Conservation (phyloP, 1,284 basidiomycete species). For the Spongiforma sp. region DNA sequence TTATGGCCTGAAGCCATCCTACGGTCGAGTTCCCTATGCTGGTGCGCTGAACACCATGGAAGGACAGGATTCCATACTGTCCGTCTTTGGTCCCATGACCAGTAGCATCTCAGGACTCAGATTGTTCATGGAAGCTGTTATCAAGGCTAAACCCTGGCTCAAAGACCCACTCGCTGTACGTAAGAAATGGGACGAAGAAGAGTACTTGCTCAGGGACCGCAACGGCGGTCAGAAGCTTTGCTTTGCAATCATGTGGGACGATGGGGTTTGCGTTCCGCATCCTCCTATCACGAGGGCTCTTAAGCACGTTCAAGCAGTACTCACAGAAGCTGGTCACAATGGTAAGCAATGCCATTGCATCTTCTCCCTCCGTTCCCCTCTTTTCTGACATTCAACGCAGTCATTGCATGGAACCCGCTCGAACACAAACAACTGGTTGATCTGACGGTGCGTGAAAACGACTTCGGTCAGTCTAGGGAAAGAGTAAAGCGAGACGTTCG, state of each 20-base stretch:
- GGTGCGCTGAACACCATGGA: slow-evolving; percentile 67
- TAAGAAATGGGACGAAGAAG: slow-evolving; percentile 69
- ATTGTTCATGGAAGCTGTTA: slow-evolving; percentile 64
- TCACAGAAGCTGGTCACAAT: slow-evolving; percentile 71
- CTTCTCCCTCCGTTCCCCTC: background rate
- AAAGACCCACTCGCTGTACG: slow-evolving; percentile 66
- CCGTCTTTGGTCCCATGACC: slow-evolving; percentile 77
- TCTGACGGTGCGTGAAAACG: slow-evolving; percentile 38
- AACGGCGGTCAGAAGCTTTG: slow-evolving; percentile 60
- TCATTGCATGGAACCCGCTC: slow-evolving; percentile 48
- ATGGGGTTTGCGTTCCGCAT: slow-evolving; percentile 65
- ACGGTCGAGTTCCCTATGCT: slow-evolving; percentile 70
- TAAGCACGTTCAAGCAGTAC: slow-evolving; percentile 57
- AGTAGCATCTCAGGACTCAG: slow-evolving; percentile 62
- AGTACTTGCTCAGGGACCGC: slow-evolving; percentile 63
- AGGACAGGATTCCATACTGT: slow-evolving; percentile 73
- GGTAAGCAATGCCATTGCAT: slow-evolving; percentile 40
- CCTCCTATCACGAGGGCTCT: slow-evolving; percentile 75
- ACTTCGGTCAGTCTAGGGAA: background rate
- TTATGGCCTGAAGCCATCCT: slow-evolving; percentile 75
- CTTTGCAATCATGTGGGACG: slow-evolving; percentile 68
- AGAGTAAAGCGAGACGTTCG: background rate
- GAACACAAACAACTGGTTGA: slow-evolving; percentile 45
- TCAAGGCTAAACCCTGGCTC: slow-evolving; percentile 66
- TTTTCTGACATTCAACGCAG: slow-evolving; percentile 24